These are phyloP conservation scores for Sorghum bicolor DNA, from an alignment of 176 grass and related monocot genomes.

Conservation along the genomic window Sorghum_bicolor_NCBIv3 NC_012879.2:3290501-3291000, in stretches of 20 bases:
- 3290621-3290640: neutral
- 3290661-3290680: constrained; percentile 30
- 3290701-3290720: neutral
- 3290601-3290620: neutral
- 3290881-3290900: neutral
- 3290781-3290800: neutral
- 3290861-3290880: neutral
- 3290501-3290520: neutral
- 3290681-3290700: constrained; percentile 25
- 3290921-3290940: constrained; percentile 32
- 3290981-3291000: constrained; percentile 64
- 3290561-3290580: neutral
- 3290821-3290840: neutral
- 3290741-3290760: neutral
- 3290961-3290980: constrained; percentile 55
- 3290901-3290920: constrained; percentile 38
- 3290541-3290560: neutral
- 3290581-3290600: neutral
- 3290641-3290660: constrained; percentile 23
- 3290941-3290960: neutral
- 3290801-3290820: neutral
- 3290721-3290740: constrained; percentile 9
- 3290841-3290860: constrained; percentile 18
- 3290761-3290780: neutral
- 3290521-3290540: neutral